phyloP scores from a whole-genome alignment of 2,329 filamentous ascomycete species.

The Fusarium miscanthi region DNA sequence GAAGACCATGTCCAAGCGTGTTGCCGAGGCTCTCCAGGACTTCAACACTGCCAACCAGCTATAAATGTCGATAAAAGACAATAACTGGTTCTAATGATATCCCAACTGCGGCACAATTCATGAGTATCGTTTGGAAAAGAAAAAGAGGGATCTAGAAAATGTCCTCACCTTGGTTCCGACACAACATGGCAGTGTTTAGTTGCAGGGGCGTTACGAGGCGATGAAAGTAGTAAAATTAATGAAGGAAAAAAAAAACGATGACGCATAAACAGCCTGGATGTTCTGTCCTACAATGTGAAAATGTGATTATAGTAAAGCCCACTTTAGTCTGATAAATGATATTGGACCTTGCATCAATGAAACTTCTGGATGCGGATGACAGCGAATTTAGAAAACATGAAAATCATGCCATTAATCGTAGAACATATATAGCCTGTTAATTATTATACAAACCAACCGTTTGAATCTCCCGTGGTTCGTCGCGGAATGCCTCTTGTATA shows the following conservation, averaged over 20 bases:
- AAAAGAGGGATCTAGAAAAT: constrained; percentile 14
- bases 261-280: constrained; percentile 8
- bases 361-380: background rate
- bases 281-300: background rate
- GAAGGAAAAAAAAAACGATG: constrained; percentile 38
- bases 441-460: constrained; percentile 37
- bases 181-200: constrained; percentile 32
- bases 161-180: constrained; percentile 21
- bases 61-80: constrained; percentile 41
- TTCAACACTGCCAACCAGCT: constrained; percentile 73
- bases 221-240: constrained; percentile 44
- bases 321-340: background rate
- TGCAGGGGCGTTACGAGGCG: constrained; percentile 30
- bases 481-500: constrained; percentile 8
- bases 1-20: constrained; percentile 91
- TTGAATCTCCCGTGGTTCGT: constrained; percentile 3
- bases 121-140: constrained; percentile 31
- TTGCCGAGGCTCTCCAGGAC: constrained; percentile 84
- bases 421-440: constrained; percentile 27
- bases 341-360: background rate
- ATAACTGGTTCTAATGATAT: constrained; percentile 32
- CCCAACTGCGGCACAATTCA: constrained; percentile 26
- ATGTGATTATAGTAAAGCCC: background rate
- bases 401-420: constrained; percentile 35
- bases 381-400: background rate